Conservation (phyloP, 108 stramenopile genomes). For the Skeletonema marinoi region DNA sequence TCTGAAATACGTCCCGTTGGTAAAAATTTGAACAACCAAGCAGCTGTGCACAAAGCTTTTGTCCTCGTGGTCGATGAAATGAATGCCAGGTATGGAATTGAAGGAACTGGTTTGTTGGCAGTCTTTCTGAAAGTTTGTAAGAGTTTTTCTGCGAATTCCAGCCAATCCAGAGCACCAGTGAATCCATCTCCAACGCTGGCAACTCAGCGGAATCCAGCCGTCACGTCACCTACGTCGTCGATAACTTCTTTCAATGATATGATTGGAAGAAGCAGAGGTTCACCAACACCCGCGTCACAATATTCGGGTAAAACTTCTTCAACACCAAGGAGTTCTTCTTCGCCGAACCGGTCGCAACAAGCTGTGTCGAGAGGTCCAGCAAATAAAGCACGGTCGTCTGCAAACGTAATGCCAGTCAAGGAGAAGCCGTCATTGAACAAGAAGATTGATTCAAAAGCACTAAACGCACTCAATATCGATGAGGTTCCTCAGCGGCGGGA, state of each 20-base stretch:
- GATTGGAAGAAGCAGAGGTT: constrained; percentile 5
- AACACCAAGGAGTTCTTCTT: not conserved
- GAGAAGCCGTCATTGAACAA: constrained; percentile 22
- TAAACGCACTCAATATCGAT: not conserved
- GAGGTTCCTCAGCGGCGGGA: constrained; percentile 1
- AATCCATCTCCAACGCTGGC: constrained; percentile 10
- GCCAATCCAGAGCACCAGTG: not conserved
- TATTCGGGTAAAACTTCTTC: not conserved
- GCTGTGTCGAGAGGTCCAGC: not conserved
- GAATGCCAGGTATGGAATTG: constrained; percentile 67
- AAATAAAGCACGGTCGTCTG: not conserved
- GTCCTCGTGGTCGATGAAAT: constrained; percentile 80
- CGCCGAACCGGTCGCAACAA: not conserved
- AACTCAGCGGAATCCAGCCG: constrained; percentile 23
- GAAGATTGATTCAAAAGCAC: constrained; percentile 33
- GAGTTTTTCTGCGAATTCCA: constrained; percentile 21
- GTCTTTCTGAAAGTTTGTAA: constrained; percentile 38
- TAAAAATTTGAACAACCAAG: constrained; percentile 82
- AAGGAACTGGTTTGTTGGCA: constrained; percentile 48
- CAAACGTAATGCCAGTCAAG: constrained; percentile 9
- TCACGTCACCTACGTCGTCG: constrained; percentile 23
- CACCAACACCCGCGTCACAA: not conserved
- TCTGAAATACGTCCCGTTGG: constrained; percentile 80
- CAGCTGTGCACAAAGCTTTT: constrained; percentile 83
- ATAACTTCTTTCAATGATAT: constrained; percentile 49